Evolutionary conservation across 148 eudicot species (phyloP).

Genomic region (Nepenthes gracilis): DNA sequence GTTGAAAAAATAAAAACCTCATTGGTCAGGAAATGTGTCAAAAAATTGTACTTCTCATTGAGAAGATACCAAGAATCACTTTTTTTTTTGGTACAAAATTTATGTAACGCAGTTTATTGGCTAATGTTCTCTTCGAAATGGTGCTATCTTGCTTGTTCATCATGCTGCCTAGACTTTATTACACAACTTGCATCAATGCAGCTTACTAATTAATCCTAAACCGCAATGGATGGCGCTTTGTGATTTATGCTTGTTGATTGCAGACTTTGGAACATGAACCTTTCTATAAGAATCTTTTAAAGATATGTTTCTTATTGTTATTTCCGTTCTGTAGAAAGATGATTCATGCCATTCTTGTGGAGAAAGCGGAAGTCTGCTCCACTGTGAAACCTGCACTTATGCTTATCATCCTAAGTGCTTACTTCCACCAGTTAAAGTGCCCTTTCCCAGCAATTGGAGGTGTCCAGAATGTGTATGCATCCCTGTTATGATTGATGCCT

Average conservation of each 20-base stretch:
- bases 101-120: too few relatives aligned
- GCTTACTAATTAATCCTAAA: too few relatives aligned
- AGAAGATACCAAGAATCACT: too few relatives aligned
- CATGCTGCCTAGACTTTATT: too few relatives aligned
- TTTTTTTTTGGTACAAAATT: too few relatives aligned
- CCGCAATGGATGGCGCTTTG: too few relatives aligned
- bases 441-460: constrained; percentile 70
- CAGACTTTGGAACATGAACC: neutral
- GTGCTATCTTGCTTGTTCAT: too few relatives aligned
- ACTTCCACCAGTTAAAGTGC: constrained; percentile 65
- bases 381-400: constrained; percentile 79
- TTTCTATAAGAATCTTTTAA: neutral
- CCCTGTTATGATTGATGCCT: constrained; percentile 3
- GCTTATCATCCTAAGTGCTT: constrained; percentile 88
- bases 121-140: too few relatives aligned
- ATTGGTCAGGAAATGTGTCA: too few relatives aligned
- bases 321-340: constrained; percentile 42
- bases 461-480: constrained; percentile 90
- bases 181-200: too few relatives aligned
- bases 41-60: too few relatives aligned
- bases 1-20: too few relatives aligned
- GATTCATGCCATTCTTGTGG: constrained; percentile 70
- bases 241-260: constrained; percentile 1
- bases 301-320: neutral
- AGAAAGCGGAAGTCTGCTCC: constrained; percentile 37